phyloP scores from a whole-genome alignment of 371 early-diverging fungal genomes.

The Mucor piriformis region DNA sequence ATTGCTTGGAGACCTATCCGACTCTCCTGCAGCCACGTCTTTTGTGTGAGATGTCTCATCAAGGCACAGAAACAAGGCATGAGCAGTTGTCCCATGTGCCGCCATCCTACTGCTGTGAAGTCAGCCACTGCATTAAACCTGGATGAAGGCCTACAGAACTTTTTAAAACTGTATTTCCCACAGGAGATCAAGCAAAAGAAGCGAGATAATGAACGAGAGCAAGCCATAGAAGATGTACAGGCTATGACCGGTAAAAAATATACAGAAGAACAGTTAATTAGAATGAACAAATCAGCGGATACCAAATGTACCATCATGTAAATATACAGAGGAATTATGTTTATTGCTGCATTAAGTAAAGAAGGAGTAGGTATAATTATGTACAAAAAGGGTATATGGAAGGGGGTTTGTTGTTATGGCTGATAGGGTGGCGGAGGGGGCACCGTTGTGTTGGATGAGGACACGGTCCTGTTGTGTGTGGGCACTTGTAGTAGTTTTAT shows the following conservation, averaged over 20 bases:
- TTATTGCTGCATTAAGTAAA: too few species aligned
- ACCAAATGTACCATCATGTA: slow-evolving; percentile 48
- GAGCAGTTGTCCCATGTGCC: slow-evolving; percentile 74
- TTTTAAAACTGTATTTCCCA: slow-evolving; percentile 73
- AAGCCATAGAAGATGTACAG: slow-evolving; percentile 64
- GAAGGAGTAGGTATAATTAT: neutral
- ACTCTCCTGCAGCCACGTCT: slow-evolving; percentile 70
- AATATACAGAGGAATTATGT: slow-evolving; percentile 13
- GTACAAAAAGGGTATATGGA: neutral
- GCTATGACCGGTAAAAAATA: slow-evolving; percentile 56
- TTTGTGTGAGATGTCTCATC: slow-evolving; percentile 77
- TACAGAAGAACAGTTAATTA: slow-evolving; percentile 39
- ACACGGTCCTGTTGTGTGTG: slow-evolving; percentile 6
- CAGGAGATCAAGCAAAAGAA: slow-evolving; percentile 72
- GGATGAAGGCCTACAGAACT: slow-evolving; percentile 66
- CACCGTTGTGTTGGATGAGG: slow-evolving; percentile 5
- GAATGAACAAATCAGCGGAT: slow-evolving; percentile 31
- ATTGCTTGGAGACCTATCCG: slow-evolving; percentile 79
- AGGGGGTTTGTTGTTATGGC: slow-evolving; percentile 10
- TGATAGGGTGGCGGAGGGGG: slow-evolving; percentile 29
- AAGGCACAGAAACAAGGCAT: slow-evolving; percentile 68
- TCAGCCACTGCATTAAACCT: slow-evolving; percentile 62
- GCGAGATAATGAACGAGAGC: slow-evolving; percentile 66
- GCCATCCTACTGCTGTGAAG: slow-evolving; percentile 58
- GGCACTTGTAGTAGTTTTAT: slow-evolving; percentile 8